These are phyloP conservation scores for Kwoniella sp. DNA, from an alignment of 768 basidiomycete species.

Conservation along the genomic window DNA sequence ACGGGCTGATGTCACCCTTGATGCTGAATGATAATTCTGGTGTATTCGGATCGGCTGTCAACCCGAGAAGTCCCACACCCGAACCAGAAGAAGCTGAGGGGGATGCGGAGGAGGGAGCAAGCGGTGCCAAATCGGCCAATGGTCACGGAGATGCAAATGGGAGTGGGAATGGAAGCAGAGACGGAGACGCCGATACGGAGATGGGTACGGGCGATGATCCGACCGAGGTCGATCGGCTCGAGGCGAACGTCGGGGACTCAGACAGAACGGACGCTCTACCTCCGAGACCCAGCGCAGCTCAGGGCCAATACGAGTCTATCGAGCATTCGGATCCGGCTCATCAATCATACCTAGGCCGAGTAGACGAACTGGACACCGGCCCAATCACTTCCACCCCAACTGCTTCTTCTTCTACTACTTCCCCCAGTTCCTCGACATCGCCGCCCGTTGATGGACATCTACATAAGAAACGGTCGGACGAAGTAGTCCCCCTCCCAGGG, in stretches of 20 bases:
- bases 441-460: conserved; percentile 9
- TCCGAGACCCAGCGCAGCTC: conserved; percentile 13
- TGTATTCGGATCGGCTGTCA: conserved; percentile 12
- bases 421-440: conserved; percentile 9
- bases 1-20: conserved; percentile 41
- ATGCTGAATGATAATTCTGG: conserved; percentile 26
- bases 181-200: conserved; percentile 10
- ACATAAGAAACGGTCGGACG: conserved; percentile 7
- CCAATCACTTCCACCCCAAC: conserved; percentile 26
- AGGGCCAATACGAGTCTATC: conserved; percentile 15
- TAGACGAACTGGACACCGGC: conserved; percentile 57
- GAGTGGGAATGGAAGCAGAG: no score
- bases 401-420: conserved; percentile 2
- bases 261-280: conserved; percentile 3
- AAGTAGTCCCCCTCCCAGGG: conserved; percentile 29
- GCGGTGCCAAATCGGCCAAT: conserved; percentile 1
- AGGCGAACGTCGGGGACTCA: background rate
- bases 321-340: conserved; percentile 36
- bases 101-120: background rate
- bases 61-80: conserved; percentile 38
- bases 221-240: background rate
- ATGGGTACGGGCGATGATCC: background rate
- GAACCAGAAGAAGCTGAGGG: conserved; percentile 37
- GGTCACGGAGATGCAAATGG: background rate
- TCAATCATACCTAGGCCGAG: conserved; percentile 53